These are phyloP conservation scores for Luzula sylvatica DNA, from an alignment of 176 grass and related monocot species.

Conservation along the genomic window DNA sequence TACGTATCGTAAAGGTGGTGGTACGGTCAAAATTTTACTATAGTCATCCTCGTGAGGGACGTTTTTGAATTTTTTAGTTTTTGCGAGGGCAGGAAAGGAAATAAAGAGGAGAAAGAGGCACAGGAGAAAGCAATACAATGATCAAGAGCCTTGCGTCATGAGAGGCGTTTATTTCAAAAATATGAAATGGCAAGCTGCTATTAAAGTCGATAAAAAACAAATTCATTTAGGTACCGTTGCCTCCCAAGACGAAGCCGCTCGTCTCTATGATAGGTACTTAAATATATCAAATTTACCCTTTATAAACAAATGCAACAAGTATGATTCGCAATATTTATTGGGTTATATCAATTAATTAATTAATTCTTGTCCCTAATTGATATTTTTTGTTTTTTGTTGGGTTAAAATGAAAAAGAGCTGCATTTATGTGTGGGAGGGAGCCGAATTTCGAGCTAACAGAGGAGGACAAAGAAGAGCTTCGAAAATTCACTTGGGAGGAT, in stretches of 20 bases:
- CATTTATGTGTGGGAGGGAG: conserved; percentile 99
- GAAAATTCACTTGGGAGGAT: conserved; percentile 57
- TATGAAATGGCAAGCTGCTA: conserved; percentile 99
- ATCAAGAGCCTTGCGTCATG: conserved; percentile 89
- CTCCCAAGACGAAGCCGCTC: conserved; percentile 87
- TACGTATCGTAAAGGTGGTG: conserved; percentile 14
- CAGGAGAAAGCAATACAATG: conserved; percentile 79
- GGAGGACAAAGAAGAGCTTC: conserved; percentile 71
- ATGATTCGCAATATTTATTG: background rate
- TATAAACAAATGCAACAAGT: background rate
- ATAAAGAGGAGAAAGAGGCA: conserved; percentile 63
- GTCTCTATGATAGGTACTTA: conserved; percentile 90
- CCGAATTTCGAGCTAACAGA: conserved; percentile 77
- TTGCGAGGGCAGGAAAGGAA: background rate
- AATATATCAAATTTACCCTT: no score
- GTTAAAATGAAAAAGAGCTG: conserved; percentile 41
- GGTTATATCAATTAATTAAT: background rate
- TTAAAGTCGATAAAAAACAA: conserved; percentile 99
- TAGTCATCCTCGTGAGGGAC: background rate
- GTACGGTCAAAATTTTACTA: background rate
- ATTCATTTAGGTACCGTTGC: conserved; percentile 95
- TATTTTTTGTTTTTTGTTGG: background rate
- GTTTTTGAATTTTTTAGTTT: background rate
- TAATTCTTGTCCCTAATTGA: background rate
- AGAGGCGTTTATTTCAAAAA: conserved; percentile 98